Percentiles rank a stretch among this genome's conserved stretches.
Conservation (phyloP, 345 rosid species). For the Euclidium syriacum region DNA sequence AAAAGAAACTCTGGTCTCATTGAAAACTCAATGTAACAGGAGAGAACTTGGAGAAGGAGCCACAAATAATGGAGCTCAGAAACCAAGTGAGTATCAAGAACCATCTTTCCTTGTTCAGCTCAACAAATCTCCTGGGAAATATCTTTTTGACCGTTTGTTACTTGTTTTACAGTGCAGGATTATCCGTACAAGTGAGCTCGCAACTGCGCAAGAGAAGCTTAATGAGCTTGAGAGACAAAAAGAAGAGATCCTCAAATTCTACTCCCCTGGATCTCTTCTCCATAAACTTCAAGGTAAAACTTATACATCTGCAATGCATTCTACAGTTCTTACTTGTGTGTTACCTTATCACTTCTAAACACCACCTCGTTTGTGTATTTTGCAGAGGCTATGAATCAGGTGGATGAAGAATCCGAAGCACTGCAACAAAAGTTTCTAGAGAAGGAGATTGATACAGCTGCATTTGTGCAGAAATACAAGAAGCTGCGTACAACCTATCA, state of each 20-base stretch:
- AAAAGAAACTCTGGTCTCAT: not conserved
- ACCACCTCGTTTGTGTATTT: not conserved
- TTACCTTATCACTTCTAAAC: not conserved
- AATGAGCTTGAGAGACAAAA: conserved; percentile 72
- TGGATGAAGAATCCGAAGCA: conserved; percentile 72
- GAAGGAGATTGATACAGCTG: conserved; percentile 51
- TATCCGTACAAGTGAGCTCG: conserved; percentile 85
- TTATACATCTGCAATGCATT: not conserved
- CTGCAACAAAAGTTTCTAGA: conserved; percentile 60
- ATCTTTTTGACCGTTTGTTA: not conserved
- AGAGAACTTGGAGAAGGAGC: conserved; percentile 80
- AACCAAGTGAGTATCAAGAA: conserved; percentile 49
- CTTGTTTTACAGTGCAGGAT: conserved; percentile 62
- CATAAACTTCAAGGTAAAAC: conserved; percentile 74
- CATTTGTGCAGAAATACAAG: conserved; percentile 74
- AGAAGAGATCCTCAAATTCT: conserved; percentile 62
- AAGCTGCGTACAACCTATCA: conserved; percentile 72
- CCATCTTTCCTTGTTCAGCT: not conserved
- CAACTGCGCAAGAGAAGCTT: conserved; percentile 79
- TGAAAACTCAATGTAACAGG: conserved; percentile 34
- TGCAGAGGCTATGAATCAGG: conserved; percentile 65
- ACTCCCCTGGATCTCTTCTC: conserved; percentile 63
- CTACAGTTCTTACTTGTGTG: conserved; percentile 1
- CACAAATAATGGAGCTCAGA: conserved; percentile 72
- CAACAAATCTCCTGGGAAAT: not conserved